Percentiles rank a stretch among this genome's conserved stretches.
phyloP scores from a whole-genome alignment of 2,329 filamentous ascomycete species.

The Fusarium compactum region DNA sequence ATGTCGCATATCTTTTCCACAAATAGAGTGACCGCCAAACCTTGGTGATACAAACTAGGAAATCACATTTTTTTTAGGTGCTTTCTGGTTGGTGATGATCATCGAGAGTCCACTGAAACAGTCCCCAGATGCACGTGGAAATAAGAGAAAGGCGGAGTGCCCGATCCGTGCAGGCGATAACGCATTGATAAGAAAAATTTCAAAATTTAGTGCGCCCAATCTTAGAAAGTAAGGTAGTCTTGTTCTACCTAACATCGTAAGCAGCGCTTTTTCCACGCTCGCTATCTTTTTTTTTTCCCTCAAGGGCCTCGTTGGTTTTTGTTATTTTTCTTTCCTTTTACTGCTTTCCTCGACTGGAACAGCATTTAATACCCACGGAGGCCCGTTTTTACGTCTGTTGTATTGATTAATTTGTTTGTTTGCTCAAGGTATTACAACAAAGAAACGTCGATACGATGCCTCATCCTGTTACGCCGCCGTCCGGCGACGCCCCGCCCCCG shows the following conservation, averaged over 20 bases:
- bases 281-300: conserved; percentile 22
- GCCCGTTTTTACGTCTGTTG: conserved; percentile 19
- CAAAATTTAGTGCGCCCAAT: conserved; percentile 36
- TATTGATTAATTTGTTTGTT: conserved; percentile 1
- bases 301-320: conserved; percentile 48
- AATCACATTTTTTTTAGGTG: not conserved
- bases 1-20: not conserved
- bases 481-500: conserved; percentile 63
- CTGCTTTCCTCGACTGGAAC: conserved; percentile 16
- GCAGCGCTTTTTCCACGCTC: conserved; percentile 42
- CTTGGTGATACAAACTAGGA: not conserved
- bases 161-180: conserved; percentile 30
- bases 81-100: conserved; percentile 1
- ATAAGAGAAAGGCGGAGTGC: conserved; percentile 26
- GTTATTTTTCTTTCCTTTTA: conserved; percentile 14
- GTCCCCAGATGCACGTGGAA: conserved; percentile 43
- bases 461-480: conserved; percentile 63
- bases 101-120: conserved; percentile 26
- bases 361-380: conserved; percentile 35
- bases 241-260: conserved; percentile 37
- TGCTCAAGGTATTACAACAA: conserved; percentile 7
- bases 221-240: conserved; percentile 28
- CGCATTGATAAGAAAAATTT: conserved; percentile 39
- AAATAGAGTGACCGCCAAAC: not conserved
- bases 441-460: conserved; percentile 54